Evolutionary conservation across 306 rosid genomes (phyloP).

Genomic region (Prunus fruticosa): DNA sequence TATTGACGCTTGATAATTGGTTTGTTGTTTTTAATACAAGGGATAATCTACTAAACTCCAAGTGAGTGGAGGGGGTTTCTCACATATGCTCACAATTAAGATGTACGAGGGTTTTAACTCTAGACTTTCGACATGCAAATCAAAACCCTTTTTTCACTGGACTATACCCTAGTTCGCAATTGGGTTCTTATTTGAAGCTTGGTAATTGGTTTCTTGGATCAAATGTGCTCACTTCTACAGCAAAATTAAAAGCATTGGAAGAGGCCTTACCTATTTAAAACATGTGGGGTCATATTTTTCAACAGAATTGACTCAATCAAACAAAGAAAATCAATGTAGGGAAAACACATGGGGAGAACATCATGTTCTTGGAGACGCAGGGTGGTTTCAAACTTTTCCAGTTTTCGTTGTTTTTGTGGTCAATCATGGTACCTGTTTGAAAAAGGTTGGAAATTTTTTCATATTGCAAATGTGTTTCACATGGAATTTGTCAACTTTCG

Average conservation of each 20-base stretch:
- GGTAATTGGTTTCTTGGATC: no score
- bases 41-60: no score
- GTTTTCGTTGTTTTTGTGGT: not conserved
- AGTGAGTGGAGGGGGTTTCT: no score
- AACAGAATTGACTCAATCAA: not conserved
- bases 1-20: not conserved
- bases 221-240: no score
- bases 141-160: accelerated
- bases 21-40: no score
- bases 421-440: not conserved
- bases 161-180: no score
- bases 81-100: no score
- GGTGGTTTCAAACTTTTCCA: constrained; percentile 15
- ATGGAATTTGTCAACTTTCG: not conserved
- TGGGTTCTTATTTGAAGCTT: no score
- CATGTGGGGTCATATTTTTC: constrained; percentile 6
- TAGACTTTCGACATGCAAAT: no score
- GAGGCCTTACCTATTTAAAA: not conserved
- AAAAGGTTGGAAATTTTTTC: not conserved
- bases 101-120: no score
- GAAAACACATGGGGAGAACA: not conserved
- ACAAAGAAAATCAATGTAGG: constrained; percentile 4
- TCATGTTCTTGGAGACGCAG: not conserved
- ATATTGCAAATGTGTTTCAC: not conserved
- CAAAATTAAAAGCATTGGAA: not conserved